Evolutionary conservation across 768 basidiomycete species (phyloP), one percentile per base, ranked within the genome.

Genomic region (Hirschioporus abietinus): DNA sequence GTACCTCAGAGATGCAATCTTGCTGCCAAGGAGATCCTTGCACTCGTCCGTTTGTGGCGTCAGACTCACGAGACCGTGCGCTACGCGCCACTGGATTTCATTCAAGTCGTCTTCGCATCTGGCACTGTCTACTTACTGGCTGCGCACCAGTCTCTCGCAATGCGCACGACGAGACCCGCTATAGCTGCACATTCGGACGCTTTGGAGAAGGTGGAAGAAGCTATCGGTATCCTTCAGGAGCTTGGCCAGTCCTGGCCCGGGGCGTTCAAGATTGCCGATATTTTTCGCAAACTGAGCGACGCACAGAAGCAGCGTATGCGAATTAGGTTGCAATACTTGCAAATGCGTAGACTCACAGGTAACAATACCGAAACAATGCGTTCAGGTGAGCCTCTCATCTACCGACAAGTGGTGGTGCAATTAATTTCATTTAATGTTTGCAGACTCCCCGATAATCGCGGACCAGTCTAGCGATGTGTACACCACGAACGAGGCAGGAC

Each of bases 81-180:
- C 24, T 87, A 83, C 69, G 78, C 79, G n/a, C 84, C 86, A 5
- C 80, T 88, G 66, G 84, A 85, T 17, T 74, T 86, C 52, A 79
- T 85, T 23, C 87, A 88, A 72, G 80, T 83, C 34, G 76, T 83
- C 25, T 88, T 87, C 75, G 82, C 84, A 2, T 85, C 86, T 1
- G 87, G 86, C 20, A 88, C 85, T 6, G 79, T 86, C 8, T 86
- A 81, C 70, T 80, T 88, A 18, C 78, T 87, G 58, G 78, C 79
- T 23, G 84, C 84, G 20, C 81, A 84, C 65, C 83, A 85, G 23
- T 25, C 24, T 61, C 60, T 34, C 23, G 60, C 60, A 61, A 61
- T 25, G 30, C 60, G 60, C 60, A 61, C 24, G 30, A 34, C 60
- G 30, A 52, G 42, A 15, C 42, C 42, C 20, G 42, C 42, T 52